phyloP scores from a whole-genome alignment of 176 grass and related monocot genomes.

The Leersia perrieri region DNA sequence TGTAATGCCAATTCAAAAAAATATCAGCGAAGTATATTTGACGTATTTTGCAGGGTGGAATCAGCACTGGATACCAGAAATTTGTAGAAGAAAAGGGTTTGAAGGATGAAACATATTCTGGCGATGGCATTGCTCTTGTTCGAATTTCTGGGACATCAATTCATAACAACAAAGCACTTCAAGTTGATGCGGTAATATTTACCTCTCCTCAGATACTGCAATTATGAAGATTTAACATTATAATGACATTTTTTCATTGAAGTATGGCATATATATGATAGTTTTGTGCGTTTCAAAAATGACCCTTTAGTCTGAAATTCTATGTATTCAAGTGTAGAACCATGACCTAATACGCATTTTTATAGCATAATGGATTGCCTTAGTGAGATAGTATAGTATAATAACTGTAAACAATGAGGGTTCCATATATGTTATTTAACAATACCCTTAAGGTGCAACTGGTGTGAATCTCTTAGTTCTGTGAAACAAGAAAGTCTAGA shows the following conservation, averaged over 20 bases:
- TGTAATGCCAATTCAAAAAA: slow-evolving; percentile 9
- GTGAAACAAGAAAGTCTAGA: background rate
- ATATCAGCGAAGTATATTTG: slow-evolving; percentile 6
- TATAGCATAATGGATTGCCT: slow-evolving; percentile 4
- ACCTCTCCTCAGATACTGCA: background rate
- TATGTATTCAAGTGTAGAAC: background rate
- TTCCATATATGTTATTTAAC: background rate
- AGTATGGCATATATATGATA: background rate
- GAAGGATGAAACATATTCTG: slow-evolving; percentile 82
- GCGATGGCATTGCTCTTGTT: slow-evolving; percentile 66
- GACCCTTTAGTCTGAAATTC: slow-evolving; percentile 8
- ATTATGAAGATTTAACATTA: slow-evolving; percentile 11
- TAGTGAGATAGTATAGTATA: background rate
- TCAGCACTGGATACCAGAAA: slow-evolving; percentile 74
- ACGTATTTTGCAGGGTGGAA: slow-evolving; percentile 66
- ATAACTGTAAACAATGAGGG: background rate
- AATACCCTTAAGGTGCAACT: background rate
- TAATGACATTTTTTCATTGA: background rate
- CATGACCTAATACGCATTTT: background rate
- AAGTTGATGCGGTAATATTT: slow-evolving; percentile 80
- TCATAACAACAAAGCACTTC: slow-evolving; percentile 83
- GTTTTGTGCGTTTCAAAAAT: slow-evolving; percentile 14
- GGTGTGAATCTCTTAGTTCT: background rate
- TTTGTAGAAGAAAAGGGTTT: slow-evolving; percentile 53
- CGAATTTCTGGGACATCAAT: slow-evolving; percentile 62